Conservation (phyloP, 2,329 filamentous ascomycete species). For the Bipolaris bicolor region DNA sequence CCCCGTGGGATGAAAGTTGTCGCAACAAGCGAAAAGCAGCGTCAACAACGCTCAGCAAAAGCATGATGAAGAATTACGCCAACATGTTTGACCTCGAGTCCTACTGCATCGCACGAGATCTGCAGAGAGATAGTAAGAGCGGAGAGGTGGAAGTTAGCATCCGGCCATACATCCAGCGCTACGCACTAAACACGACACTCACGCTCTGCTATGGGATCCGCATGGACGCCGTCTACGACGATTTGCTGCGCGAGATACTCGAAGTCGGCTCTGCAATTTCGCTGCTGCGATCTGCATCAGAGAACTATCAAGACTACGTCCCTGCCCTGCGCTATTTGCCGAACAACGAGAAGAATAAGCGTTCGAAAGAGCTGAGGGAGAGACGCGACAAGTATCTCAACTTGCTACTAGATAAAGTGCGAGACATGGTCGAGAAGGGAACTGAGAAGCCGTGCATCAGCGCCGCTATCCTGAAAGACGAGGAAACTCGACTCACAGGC, state of each 20-base stretch:
- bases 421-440: conserved; percentile 58
- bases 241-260: conserved; percentile 59
- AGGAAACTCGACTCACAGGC: conserved; percentile 59
- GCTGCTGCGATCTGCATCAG: conserved; percentile 57
- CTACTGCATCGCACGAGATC: conserved; percentile 58
- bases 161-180: conserved; percentile 60
- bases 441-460: conserved; percentile 62
- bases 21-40: conserved; percentile 61
- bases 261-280: conserved; percentile 61
- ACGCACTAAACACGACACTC: conserved; percentile 61
- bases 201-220: conserved; percentile 62
- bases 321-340: conserved; percentile 58
- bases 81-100: conserved; percentile 63
- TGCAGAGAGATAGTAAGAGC: conserved; percentile 53
- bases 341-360: conserved; percentile 59
- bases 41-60: conserved; percentile 55
- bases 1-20: conserved; percentile 64
- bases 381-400: conserved; percentile 59
- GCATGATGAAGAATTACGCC: conserved; percentile 56
- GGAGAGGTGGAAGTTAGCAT: conserved; percentile 54
- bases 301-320: conserved; percentile 62
- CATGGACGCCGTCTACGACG: conserved; percentile 61
- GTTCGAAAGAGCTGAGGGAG: conserved; percentile 55
- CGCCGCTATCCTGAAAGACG: conserved; percentile 60
- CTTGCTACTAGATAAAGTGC: conserved; percentile 57